Conservation (phyloP, 1,284 basidiomycete genomes). For the Tilletia walkeri region DNA sequence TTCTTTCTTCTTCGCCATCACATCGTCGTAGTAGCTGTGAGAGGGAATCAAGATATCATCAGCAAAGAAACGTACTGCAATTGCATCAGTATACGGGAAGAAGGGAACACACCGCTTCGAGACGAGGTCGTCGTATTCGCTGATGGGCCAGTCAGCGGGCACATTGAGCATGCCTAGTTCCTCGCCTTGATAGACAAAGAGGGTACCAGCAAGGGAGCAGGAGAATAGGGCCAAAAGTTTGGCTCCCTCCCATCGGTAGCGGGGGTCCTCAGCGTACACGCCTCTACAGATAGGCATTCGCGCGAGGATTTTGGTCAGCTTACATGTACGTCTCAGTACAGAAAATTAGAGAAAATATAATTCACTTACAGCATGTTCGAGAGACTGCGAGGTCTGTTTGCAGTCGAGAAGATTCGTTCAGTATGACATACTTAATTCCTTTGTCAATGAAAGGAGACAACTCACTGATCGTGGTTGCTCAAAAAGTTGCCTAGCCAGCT, state of each 20-base stretch:
- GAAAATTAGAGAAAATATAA: not conserved
- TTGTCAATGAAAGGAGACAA: not conserved
- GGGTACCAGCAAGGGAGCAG: slow-evolving; percentile 66
- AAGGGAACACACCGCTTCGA: slow-evolving; percentile 41
- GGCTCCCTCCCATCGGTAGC: slow-evolving; percentile 57
- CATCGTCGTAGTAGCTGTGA: slow-evolving; percentile 33
- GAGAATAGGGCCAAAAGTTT: slow-evolving; percentile 69
- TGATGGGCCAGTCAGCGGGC: slow-evolving; percentile 67
- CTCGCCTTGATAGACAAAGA: slow-evolving; percentile 70
- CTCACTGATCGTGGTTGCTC: slow-evolving; percentile 15
- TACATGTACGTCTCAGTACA: not conserved
- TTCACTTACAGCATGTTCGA: slow-evolving; percentile 11
- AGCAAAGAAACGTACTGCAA: not conserved
- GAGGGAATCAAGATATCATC: slow-evolving; percentile 25
- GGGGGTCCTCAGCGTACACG: slow-evolving; percentile 61
- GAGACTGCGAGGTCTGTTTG: slow-evolving; percentile 9
- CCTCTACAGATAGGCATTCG: slow-evolving; percentile 57
- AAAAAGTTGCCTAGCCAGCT: slow-evolving; percentile 14
- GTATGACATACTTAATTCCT: not conserved
- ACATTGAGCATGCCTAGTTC: slow-evolving; percentile 69
- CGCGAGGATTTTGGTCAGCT: not conserved
- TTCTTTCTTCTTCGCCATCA: slow-evolving; percentile 28
- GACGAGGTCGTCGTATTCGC: slow-evolving; percentile 71
- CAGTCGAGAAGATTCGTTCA: not conserved
- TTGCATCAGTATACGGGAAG: not conserved